phyloP scores from a whole-genome alignment of 2,329 filamentous ascomycete species.

The Neofusicoccum cordaticola region DNA sequence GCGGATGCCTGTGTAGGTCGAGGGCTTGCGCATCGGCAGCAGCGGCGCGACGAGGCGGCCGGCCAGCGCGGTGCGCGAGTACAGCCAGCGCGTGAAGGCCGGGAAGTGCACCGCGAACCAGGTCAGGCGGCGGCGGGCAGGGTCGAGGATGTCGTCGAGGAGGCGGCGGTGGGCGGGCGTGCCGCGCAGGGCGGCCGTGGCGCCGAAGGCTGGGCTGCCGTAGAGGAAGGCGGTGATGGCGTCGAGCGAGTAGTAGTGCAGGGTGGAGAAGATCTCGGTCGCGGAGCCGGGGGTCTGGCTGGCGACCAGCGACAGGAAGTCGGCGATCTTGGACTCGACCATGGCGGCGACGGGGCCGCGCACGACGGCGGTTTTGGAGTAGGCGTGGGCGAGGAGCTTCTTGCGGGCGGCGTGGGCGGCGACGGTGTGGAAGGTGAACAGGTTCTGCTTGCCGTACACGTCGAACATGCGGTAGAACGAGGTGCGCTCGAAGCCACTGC shows the following conservation, averaged over 20 bases:
- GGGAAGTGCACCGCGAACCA: constrained; percentile 52
- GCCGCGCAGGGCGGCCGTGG: constrained; percentile 44
- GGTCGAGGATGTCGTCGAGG: constrained; percentile 29
- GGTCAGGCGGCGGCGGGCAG: constrained; percentile 43
- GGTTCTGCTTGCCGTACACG: constrained; percentile 50
- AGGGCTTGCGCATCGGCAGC: constrained; percentile 48
- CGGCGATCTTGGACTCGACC: neutral
- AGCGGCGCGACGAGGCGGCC: constrained; percentile 40
- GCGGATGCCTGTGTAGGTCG: constrained; percentile 30
- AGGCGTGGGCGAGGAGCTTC: constrained; percentile 52
- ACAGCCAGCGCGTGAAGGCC: constrained; percentile 49
- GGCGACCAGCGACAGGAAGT: neutral
- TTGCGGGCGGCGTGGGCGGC: constrained; percentile 41
- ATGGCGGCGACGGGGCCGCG: constrained; percentile 26
- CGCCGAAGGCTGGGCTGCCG: constrained; percentile 39
- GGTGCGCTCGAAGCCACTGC: constrained; percentile 51
- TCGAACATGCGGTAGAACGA: constrained; percentile 57
- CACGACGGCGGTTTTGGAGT: constrained; percentile 51
- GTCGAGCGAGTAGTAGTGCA: constrained; percentile 56
- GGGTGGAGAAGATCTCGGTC: constrained; percentile 46
- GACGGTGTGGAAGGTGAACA: constrained; percentile 49
- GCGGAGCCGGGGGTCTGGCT: neutral
- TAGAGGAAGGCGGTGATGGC: constrained; percentile 54
- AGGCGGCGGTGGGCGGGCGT: constrained; percentile 16
- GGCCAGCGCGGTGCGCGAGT: constrained; percentile 38